Percentiles rank a stretch among this genome's conserved stretches.
These are phyloP conservation scores for Coelastrella sp. DNA, from an alignment of 139 green algal genomes.

Conservation along the genomic window DNA sequence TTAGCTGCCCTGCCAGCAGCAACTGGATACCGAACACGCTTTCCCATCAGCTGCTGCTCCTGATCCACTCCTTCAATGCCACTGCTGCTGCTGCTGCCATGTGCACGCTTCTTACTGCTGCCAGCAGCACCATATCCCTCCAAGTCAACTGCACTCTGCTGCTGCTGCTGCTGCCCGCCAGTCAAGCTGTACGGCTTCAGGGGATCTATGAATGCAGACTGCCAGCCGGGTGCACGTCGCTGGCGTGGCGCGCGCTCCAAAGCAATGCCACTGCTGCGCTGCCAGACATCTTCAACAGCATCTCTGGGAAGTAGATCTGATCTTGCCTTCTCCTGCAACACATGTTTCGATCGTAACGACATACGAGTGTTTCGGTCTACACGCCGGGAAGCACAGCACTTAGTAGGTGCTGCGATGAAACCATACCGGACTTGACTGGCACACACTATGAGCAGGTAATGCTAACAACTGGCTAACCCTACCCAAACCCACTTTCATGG, in stretches of 20 bases:
- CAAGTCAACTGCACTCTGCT: background rate
- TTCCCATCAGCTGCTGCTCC: conserved; percentile 15
- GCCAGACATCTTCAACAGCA: conserved; percentile 61
- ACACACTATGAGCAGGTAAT: no score
- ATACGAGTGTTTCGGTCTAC: no score
- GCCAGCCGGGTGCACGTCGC: conserved; percentile 60
- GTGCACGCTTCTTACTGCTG: background rate
- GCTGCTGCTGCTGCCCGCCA: background rate
- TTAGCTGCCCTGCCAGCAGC: background rate
- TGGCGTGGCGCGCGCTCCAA: conserved; percentile 55
- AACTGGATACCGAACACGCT: background rate
- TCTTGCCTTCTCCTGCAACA: conserved; percentile 50
- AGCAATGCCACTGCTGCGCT: conserved; percentile 34
- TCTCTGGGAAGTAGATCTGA: conserved; percentile 62
- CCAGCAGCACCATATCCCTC: background rate
- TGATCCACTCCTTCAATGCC: background rate
- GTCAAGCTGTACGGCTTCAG: conserved; percentile 16
- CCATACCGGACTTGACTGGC: no score
- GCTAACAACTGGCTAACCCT: no score
- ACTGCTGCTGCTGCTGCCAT: conserved; percentile 8
- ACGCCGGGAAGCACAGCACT: no score
- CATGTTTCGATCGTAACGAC: no score
- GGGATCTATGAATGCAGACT: conserved; percentile 44
- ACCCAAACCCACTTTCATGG: no score
- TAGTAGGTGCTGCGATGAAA: background rate